A percentile compares a stretch with the other conserved stretches of the same genome.
Evolutionary conservation across 257 asterid genomes (phyloP).

Genomic region (Leptodermis oblonga): DNA sequence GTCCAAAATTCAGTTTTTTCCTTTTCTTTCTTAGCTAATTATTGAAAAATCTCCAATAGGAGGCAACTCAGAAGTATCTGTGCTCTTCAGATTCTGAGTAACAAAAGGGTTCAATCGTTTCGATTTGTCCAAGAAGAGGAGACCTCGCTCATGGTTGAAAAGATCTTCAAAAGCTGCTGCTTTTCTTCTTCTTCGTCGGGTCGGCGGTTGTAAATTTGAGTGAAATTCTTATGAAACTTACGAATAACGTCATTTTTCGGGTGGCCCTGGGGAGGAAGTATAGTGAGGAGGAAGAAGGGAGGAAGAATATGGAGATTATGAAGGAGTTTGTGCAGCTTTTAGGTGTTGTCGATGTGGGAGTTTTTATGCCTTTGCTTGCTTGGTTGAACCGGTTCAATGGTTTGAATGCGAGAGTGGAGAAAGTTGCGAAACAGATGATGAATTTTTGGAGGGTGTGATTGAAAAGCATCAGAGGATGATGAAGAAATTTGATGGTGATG

Average conservation of each 20-base stretch:
- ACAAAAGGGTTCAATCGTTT: no score
- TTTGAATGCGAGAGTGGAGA: constrained; percentile 26
- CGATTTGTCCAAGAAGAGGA: constrained; percentile 10
- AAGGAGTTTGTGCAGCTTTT: background rate
- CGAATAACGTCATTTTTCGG: constrained; percentile 31
- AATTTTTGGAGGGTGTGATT: constrained; percentile 28
- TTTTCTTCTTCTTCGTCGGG: background rate
- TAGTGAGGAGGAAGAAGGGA: constrained; percentile 20
- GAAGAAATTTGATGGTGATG: background rate
- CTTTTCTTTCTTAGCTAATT: no score
- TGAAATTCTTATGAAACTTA: constrained; percentile 15
- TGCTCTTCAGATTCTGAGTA: constrained; percentile 15
- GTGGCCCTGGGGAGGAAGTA: constrained; percentile 36
- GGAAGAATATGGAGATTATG: background rate
- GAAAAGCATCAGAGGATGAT: constrained; percentile 9
- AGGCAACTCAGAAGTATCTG: constrained; percentile 5
- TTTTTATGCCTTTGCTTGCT: constrained; percentile 18
- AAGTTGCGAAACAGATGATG: constrained; percentile 19
- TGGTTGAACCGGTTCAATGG: constrained; percentile 38
- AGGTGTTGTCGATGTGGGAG: constrained; percentile 12
- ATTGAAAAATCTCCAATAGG: no score
- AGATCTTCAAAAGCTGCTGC: background rate
- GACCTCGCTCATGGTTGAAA: constrained; percentile 5
- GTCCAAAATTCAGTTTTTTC: no score
- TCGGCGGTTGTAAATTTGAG: constrained; percentile 16